Percentiles rank a stretch among this genome's conserved stretches.
These are phyloP conservation scores for Echites panduratus DNA, from an alignment of 257 asterid species.

Conservation along the genomic window DNA sequence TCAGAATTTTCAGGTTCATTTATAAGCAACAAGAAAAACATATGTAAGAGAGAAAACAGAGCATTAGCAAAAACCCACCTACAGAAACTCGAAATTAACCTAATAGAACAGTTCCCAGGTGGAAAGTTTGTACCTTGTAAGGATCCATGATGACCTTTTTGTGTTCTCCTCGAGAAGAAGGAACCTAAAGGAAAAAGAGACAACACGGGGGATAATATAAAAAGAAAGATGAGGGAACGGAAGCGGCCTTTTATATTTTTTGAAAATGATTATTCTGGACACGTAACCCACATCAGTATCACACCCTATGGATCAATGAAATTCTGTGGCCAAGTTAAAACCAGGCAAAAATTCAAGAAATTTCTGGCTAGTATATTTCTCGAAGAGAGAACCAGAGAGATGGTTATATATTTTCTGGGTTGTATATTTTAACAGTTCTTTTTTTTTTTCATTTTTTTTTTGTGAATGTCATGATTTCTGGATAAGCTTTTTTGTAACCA, in stretches of 20 bases:
- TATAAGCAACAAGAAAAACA: background rate
- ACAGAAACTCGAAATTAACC: background rate
- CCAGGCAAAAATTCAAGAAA: background rate
- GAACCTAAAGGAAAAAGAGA: background rate
- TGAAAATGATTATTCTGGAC: background rate
- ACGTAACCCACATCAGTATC: background rate
- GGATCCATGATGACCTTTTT: slow-evolving; percentile 28
- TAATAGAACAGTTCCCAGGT: background rate
- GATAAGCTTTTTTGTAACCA: slow-evolving; percentile 1
- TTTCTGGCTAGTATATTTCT: too few relatives aligned
- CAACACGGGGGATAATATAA: background rate
- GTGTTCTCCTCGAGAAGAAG: background rate
- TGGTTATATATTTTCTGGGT: background rate
- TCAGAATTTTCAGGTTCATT: background rate
- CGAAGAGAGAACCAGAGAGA: background rate
- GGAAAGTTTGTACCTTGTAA: slow-evolving; percentile 23
- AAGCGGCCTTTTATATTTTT: slow-evolving; percentile 7
- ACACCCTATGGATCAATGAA: slow-evolving; percentile 1
- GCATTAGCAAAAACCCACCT: slow-evolving; percentile 5
- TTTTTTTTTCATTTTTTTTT: background rate
- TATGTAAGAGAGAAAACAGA: background rate
- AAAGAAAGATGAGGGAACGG: slow-evolving; percentile 7
- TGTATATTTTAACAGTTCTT: background rate
- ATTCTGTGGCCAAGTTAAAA: slow-evolving; percentile 11
- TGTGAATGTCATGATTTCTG: slow-evolving; percentile 12